A percentile compares a stretch with the other conserved stretches of the same genome.
Conservation (phyloP, 495 filamentous ascomycete genomes). For the Usnea hakonensis region DNA sequence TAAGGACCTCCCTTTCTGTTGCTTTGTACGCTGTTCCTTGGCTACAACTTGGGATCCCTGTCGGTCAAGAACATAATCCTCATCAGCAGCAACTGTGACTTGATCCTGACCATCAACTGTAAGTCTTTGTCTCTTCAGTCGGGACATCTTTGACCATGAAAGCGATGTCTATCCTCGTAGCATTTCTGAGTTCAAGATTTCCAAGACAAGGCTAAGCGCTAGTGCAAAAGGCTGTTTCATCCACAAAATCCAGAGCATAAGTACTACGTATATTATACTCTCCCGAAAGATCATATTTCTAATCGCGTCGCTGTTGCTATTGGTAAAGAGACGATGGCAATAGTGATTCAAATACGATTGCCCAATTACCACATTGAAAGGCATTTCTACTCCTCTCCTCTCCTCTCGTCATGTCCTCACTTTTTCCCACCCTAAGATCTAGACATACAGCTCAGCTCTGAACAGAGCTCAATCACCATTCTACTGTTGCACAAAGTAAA, state of each 20-base stretch:
- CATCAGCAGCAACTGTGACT: constrained; percentile 20
- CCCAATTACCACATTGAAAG: neutral
- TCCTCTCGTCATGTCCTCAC: too few relatives aligned
- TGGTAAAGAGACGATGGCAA: neutral
- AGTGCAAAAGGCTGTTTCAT: neutral
- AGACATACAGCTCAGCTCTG: neutral
- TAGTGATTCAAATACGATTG: neutral
- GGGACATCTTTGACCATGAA: constrained; percentile 12
- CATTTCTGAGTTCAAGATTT: neutral
- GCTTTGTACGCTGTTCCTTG: constrained; percentile 18
- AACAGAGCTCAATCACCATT: neutral
- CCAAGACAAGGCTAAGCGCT: neutral
- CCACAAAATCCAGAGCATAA: neutral
- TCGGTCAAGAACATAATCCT: constrained; percentile 5
- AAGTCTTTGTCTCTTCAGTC: constrained; percentile 28
- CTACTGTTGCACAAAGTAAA: neutral
- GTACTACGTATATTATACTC: too few relatives aligned
- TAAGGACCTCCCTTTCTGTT: constrained; percentile 55
- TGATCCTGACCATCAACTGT: constrained; percentile 25
- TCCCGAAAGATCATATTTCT: neutral
- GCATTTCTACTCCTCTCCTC: too few relatives aligned
- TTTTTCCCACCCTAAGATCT: neutral
- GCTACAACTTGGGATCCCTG: neutral
- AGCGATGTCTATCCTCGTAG: neutral
- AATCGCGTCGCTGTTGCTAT: too few relatives aligned